Conservation (phyloP, 2,329 filamentous ascomycete species). For the Magnaporthales sp. region DNA sequence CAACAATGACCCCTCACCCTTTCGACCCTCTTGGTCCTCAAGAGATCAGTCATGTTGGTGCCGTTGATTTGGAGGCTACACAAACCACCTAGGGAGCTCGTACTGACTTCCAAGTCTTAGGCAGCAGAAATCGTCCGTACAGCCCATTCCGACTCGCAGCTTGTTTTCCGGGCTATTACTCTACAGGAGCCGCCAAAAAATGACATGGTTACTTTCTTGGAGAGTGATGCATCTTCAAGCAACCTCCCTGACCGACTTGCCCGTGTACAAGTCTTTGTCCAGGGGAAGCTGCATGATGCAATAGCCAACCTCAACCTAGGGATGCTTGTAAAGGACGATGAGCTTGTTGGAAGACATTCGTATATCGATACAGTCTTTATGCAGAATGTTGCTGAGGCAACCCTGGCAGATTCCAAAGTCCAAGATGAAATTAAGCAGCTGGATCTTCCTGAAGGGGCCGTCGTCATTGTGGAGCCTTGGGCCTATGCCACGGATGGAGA, state of each 20-base stretch:
- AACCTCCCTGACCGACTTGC: conserved; percentile 24
- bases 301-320: conserved; percentile 21
- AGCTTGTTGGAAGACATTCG: conserved; percentile 31
- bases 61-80: too few relatives aligned
- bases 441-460: conserved; percentile 31
- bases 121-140: conserved; percentile 3
- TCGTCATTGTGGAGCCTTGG: conserved; percentile 44
- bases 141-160: conserved; percentile 17
- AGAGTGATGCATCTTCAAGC: conserved; percentile 27
- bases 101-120: not conserved
- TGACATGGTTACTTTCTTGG: conserved; percentile 35
- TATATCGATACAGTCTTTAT: conserved; percentile 40
- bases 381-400: conserved; percentile 36
- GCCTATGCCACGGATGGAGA: conserved; percentile 45
- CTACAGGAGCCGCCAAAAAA: conserved; percentile 40
- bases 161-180: conserved; percentile 40
- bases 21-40: conserved; percentile 3
- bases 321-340: conserved; percentile 19
- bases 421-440: conserved; percentile 32
- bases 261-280: conserved; percentile 27
- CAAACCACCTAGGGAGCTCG: too few relatives aligned
- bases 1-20: not conserved
- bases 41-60: conserved; percentile 3
- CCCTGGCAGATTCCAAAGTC: conserved; percentile 30
- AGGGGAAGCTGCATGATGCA: conserved; percentile 22